A percentile compares a stretch with the other conserved stretches of the same genome.
These are phyloP conservation scores for Serendipita sp. DNA, from an alignment of 768 basidiomycete genomes.

Conservation along the genomic window DNA sequence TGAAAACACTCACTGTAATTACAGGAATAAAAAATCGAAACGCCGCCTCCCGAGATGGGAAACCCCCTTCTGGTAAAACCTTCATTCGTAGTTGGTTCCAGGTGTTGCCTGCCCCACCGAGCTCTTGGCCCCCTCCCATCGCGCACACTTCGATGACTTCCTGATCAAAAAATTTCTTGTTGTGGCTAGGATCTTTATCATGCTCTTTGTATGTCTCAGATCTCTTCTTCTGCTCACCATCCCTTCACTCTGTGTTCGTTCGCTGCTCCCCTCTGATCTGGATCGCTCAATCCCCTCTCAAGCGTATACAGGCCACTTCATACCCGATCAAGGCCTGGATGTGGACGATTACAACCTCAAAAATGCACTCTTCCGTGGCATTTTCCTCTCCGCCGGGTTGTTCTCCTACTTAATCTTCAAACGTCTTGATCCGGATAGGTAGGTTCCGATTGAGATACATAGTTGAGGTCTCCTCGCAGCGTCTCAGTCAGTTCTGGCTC, in stretches of 20 bases:
- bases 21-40: too few relatives aligned
- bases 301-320: conserved; percentile 55
- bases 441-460: conserved; percentile 42
- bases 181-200: conserved; percentile 23
- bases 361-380: conserved; percentile 39
- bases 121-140: too few relatives aligned
- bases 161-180: not conserved
- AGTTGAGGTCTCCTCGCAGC: conserved; percentile 39
- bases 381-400: conserved; percentile 40
- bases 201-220: conserved; percentile 36
- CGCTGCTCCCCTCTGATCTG: conserved; percentile 37
- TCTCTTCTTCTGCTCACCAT: conserved; percentile 14
- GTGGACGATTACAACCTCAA: conserved; percentile 52
- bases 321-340: conserved; percentile 41
- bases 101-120: too few relatives aligned
- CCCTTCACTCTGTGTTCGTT: not conserved
- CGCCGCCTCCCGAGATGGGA: too few relatives aligned
- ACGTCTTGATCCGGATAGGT: conserved; percentile 49
- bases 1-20: too few relatives aligned
- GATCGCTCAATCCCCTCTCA: conserved; percentile 47
- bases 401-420: conserved; percentile 57
- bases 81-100: too few relatives aligned
- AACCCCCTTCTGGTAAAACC: too few relatives aligned
- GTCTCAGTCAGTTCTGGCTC: conserved; percentile 52
- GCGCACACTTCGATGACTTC: too few relatives aligned